These are phyloP conservation scores for Aspergillus wentii DNA, from an alignment of 495 filamentous ascomycete genomes.

Conservation along the genomic window DNA sequence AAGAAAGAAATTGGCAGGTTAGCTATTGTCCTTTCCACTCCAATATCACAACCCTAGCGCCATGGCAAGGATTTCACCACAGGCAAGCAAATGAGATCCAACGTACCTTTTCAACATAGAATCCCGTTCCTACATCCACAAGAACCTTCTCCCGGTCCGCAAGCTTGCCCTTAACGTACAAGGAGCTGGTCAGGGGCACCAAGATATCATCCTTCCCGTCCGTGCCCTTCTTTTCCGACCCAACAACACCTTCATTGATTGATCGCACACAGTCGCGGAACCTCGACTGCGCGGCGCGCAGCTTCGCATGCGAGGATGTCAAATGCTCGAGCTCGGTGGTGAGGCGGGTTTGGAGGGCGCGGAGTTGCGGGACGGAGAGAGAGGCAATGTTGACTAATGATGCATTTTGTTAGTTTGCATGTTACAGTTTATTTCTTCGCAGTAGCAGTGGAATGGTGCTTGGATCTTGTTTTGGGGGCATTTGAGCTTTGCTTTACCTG, in stretches of 20 bases:
- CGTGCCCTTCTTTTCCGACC: constrained; percentile 31
- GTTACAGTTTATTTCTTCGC: constrained; percentile 1
- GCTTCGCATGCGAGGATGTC: constrained; percentile 78
- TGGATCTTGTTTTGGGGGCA: constrained; percentile 3
- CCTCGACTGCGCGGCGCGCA: constrained; percentile 82
- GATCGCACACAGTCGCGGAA: constrained; percentile 84
- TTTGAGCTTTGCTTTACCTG: constrained; percentile 14
- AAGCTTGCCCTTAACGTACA: constrained; percentile 85
- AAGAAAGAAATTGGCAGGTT: not conserved
- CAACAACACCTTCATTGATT: constrained; percentile 57
- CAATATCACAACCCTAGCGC: not conserved
- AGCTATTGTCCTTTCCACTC: not conserved
- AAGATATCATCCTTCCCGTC: constrained; percentile 56
- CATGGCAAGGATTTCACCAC: too few relatives aligned
- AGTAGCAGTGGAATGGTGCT: constrained; percentile 1
- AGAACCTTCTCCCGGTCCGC: constrained; percentile 75
- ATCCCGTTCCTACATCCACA: constrained; percentile 94
- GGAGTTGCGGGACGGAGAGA: constrained; percentile 53
- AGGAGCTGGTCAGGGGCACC: constrained; percentile 84
- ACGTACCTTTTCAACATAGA: constrained; percentile 87
- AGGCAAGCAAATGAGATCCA: not conserved
- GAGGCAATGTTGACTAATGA: constrained; percentile 65
- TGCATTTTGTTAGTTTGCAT: not conserved
- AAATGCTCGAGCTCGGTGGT: constrained; percentile 94
- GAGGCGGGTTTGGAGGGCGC: constrained; percentile 83